Evolutionary conservation across 352 stramenopile genomes (phyloP).

Genomic region (Phytophthora kernoviae): DNA sequence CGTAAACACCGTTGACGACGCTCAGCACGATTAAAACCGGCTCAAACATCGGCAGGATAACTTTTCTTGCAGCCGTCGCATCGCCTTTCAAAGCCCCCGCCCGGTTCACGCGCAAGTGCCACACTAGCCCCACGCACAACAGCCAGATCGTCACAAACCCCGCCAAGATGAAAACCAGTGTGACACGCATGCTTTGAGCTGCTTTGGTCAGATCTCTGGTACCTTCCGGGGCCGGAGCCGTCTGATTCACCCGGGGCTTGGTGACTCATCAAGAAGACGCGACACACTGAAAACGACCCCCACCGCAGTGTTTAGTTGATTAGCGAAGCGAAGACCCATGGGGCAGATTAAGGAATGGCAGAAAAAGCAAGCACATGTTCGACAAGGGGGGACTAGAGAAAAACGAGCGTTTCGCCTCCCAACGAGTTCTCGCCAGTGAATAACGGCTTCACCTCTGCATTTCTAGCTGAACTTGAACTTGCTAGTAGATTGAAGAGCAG

Average conservation of each 20-base stretch:
- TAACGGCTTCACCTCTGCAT: too few species aligned
- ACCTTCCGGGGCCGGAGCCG: background rate
- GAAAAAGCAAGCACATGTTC: background rate
- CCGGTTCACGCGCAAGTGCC: conserved; percentile 42
- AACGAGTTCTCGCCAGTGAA: too few species aligned
- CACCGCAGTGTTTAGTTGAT: conserved; percentile 1
- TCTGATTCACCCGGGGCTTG: conserved; percentile 1
- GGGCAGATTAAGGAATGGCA: conserved; percentile 22
- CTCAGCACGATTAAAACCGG: conserved; percentile 42
- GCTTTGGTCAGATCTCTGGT: conserved; percentile 3
- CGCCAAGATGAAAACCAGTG: conserved; percentile 30
- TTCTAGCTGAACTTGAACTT: too few species aligned
- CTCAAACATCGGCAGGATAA: conserved; percentile 51
- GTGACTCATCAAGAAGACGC: conserved; percentile 19
- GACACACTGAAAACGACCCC: conserved; percentile 1
- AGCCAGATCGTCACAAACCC: conserved; percentile 45
- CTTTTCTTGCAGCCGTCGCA: conserved; percentile 32
- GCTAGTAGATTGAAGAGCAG: too few species aligned
- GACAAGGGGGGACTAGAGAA: conserved; percentile 17
- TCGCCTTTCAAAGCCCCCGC: conserved; percentile 35
- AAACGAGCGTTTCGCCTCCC: conserved; percentile 13
- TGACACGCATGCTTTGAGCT: conserved; percentile 23
- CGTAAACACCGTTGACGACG: conserved; percentile 33
- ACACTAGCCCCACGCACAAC: conserved; percentile 36
- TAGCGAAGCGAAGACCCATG: conserved; percentile 3